Percentiles rank a stretch among this genome's conserved stretches.
These are phyloP conservation scores for Neopestalotiopsis sp. DNA, from an alignment of 2,329 filamentous ascomycete genomes.

Conservation along the genomic window DNA sequence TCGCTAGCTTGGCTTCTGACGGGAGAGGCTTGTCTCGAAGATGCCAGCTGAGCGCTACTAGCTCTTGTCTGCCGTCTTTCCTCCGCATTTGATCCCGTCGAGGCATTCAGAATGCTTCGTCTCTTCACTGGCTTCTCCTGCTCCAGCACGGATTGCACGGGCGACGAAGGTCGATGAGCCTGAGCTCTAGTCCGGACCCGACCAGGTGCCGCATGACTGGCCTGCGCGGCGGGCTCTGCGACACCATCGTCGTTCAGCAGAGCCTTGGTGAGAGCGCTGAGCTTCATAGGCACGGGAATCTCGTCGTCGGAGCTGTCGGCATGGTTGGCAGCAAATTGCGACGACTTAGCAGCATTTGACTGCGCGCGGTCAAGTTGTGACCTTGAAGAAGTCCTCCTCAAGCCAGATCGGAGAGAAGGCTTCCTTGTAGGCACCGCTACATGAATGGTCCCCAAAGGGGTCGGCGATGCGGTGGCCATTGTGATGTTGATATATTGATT, in stretches of 20 bases:
- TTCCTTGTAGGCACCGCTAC: slow-evolving; percentile 54
- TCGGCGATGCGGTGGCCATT: slow-evolving; percentile 41
- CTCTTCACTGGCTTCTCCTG: slow-evolving; percentile 44
- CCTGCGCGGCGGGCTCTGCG: slow-evolving; percentile 51
- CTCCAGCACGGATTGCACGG: slow-evolving; percentile 30
- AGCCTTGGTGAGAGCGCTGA: slow-evolving; percentile 90
- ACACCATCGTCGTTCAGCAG: slow-evolving; percentile 71
- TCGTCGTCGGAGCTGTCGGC: slow-evolving; percentile 92
- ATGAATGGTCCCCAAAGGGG: slow-evolving; percentile 56
- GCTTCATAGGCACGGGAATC: slow-evolving; percentile 88
- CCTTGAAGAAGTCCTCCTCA: slow-evolving; percentile 56
- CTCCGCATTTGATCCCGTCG: slow-evolving; percentile 48
- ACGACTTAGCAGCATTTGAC: slow-evolving; percentile 50
- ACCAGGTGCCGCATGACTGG: slow-evolving; percentile 32
- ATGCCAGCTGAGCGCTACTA: slow-evolving; percentile 51
- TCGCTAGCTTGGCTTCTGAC: slow-evolving; percentile 44
- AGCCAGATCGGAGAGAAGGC: slow-evolving; percentile 61
- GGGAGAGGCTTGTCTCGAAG: slow-evolving; percentile 48
- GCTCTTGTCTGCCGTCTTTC: slow-evolving; percentile 54
- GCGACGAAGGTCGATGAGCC: slow-evolving; percentile 49
- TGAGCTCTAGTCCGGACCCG: slow-evolving; percentile 52
- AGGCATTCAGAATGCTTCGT: slow-evolving; percentile 54
- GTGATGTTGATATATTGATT: slow-evolving; percentile 22
- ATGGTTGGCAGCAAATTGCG: slow-evolving; percentile 61
- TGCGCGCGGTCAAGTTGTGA: slow-evolving; percentile 51